phyloP scores from a whole-genome alignment of 1,284 basidiomycete species.

The Marasmius oreades region DNA sequence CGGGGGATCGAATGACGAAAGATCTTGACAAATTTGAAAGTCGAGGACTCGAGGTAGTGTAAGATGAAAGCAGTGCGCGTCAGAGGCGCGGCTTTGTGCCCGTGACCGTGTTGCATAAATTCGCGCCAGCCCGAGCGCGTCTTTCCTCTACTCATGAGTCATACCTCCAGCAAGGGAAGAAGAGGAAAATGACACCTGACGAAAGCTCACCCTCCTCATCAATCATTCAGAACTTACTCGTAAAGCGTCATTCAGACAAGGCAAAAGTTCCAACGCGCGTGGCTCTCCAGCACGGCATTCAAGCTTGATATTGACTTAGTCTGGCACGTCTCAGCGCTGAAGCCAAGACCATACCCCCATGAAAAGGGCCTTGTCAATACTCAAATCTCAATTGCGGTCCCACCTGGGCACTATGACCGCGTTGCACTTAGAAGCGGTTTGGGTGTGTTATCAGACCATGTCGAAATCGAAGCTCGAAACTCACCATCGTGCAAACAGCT shows the following conservation, averaged over 20 bases:
- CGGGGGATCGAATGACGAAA: not conserved
- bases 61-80: too few relatives aligned
- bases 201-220: constrained; percentile 37
- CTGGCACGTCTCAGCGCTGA: constrained; percentile 56
- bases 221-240: constrained; percentile 55
- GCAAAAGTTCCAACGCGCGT: constrained; percentile 85
- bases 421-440: constrained; percentile 94
- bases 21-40: constrained; percentile 3
- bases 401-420: constrained; percentile 90
- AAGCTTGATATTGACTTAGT: constrained; percentile 6
- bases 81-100: too few relatives aligned
- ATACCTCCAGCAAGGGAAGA: constrained; percentile 45
- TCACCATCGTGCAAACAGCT: constrained; percentile 44
- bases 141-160: constrained; percentile 5
- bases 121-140: constrained; percentile 2
- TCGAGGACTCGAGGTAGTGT: constrained; percentile 2
- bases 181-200: constrained; percentile 50
- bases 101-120: constrained; percentile 21
- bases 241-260: constrained; percentile 82
- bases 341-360: constrained; percentile 71
- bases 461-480: not conserved
- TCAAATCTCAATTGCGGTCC: constrained; percentile 90
- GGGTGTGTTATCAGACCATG: constrained; percentile 55
- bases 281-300: constrained; percentile 84
- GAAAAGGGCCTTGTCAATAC: constrained; percentile 90